These are phyloP conservation scores for Anacardium occidentale DNA, from an alignment of 345 rosid genomes.

Conservation along the genomic window DNA sequence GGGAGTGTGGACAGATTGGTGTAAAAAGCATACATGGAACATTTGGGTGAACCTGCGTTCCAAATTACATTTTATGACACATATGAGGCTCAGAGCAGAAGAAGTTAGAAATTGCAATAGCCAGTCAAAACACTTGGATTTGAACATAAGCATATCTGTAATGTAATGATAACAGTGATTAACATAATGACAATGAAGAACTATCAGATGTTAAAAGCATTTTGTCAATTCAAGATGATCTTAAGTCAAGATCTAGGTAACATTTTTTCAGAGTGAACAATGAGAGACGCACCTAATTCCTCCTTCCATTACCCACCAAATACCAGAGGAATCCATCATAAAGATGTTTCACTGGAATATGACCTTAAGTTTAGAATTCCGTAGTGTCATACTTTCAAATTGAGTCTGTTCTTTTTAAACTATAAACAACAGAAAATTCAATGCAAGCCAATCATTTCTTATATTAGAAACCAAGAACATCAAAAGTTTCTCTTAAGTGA, in stretches of 20 bases:
- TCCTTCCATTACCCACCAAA: neutral
- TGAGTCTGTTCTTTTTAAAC: neutral
- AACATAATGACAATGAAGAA: neutral
- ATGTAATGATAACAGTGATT: neutral
- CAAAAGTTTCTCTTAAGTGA: too few relatives aligned
- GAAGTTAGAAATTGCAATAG: constrained; percentile 9
- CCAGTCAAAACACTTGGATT: neutral
- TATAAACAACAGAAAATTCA: neutral
- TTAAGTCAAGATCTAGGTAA: neutral
- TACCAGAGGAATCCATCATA: neutral
- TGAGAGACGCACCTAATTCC: neutral
- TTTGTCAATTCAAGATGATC: neutral
- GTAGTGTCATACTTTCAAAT: neutral
- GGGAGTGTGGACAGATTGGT: constrained; percentile 97
- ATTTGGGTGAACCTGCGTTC: constrained; percentile 93
- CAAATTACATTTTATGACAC: constrained; percentile 5
- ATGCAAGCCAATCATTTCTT: neutral
- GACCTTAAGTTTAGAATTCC: neutral
- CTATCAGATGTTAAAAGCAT: neutral
- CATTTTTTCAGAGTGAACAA: too few relatives aligned
- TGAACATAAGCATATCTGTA: neutral
- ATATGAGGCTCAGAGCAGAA: neutral
- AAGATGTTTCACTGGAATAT: neutral
- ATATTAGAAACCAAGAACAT: too few relatives aligned
- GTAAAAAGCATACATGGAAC: constrained; percentile 99